Conservation (phyloP, 805 yeast genomes). For the Lipomyces lipofer region DNA sequence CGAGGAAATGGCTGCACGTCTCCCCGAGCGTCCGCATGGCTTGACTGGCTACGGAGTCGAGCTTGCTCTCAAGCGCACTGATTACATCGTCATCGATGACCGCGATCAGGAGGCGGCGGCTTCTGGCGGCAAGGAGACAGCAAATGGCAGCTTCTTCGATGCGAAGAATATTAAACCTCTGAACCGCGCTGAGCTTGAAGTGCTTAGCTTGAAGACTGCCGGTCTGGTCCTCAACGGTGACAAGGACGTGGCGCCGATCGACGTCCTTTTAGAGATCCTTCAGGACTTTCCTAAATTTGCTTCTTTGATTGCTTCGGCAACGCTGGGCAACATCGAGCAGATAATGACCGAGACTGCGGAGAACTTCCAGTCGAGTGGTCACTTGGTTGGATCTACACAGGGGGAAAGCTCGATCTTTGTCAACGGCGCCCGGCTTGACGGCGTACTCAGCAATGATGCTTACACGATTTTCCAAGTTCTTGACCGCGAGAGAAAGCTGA, state of each 20-base stretch:
- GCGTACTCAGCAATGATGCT: constrained; percentile 44
- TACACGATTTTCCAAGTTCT: constrained; percentile 42
- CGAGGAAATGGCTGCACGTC: constrained; percentile 34
- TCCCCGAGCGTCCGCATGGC: constrained; percentile 2
- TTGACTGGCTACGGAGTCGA: constrained; percentile 64
- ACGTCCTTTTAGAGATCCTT: constrained; percentile 45
- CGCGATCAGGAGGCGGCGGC: constrained; percentile 40
- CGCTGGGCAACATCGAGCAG: constrained; percentile 15
- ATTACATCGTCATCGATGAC: constrained; percentile 66
- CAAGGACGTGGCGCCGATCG: constrained; percentile 39
- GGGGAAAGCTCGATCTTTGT: constrained; percentile 50
- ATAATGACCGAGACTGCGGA: constrained; percentile 33
- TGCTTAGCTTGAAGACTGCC: constrained; percentile 39
- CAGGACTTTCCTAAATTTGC: constrained; percentile 60
- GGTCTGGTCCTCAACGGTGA: constrained; percentile 38
- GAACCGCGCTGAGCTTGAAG: constrained; percentile 33
- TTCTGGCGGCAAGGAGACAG: neutral
- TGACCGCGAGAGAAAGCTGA: constrained; percentile 41
- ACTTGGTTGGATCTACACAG: constrained; percentile 24
- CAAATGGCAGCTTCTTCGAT: constrained; percentile 30
- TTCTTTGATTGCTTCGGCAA: constrained; percentile 40
- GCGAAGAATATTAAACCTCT: constrained; percentile 29
- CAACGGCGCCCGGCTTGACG: constrained; percentile 57
- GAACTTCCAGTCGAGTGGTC: constrained; percentile 14
- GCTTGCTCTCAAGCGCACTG: constrained; percentile 63